Conservation (phyloP, 305 asterid genomes). For the Plantago coronopus region DNA sequence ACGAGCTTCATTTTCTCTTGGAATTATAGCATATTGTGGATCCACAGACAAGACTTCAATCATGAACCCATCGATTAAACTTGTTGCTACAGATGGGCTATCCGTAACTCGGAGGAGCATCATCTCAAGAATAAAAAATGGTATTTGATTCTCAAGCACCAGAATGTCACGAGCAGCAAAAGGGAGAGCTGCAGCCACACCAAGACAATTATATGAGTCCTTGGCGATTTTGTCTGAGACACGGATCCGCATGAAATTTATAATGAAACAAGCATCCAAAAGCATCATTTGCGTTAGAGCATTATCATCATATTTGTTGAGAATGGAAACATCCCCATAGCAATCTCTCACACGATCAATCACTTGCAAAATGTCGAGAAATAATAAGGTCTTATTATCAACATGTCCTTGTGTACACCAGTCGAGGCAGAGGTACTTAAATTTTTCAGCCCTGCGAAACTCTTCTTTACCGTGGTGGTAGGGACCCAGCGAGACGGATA, state of each 20-base stretch:
- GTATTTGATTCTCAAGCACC: constrained; percentile 4
- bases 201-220: neutral
- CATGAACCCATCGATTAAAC: neutral
- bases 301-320: neutral
- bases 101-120: no score
- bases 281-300: neutral
- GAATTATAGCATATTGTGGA: neutral
- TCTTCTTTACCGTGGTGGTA: constrained; percentile 2
- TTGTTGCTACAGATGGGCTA: neutral
- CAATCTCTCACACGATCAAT: neutral
- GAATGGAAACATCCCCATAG: neutral
- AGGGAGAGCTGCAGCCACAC: neutral
- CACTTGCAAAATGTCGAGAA: neutral
- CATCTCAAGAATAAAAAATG: neutral
- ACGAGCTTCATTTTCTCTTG: neutral
- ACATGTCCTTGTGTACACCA: neutral
- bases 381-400: neutral
- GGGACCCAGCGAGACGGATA: neutral
- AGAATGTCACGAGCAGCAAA: neutral
- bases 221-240: neutral
- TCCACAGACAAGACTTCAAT: neutral
- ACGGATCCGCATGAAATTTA: neutral
- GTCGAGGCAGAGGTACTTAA: neutral
- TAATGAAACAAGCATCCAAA: neutral
- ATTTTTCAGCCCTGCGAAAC: neutral